Evolutionary conservation across 2,329 filamentous ascomycete genomes (phyloP), one percentile per base, ranked within the genome.

Genomic region (Neofusicoccum sp.): DNA sequence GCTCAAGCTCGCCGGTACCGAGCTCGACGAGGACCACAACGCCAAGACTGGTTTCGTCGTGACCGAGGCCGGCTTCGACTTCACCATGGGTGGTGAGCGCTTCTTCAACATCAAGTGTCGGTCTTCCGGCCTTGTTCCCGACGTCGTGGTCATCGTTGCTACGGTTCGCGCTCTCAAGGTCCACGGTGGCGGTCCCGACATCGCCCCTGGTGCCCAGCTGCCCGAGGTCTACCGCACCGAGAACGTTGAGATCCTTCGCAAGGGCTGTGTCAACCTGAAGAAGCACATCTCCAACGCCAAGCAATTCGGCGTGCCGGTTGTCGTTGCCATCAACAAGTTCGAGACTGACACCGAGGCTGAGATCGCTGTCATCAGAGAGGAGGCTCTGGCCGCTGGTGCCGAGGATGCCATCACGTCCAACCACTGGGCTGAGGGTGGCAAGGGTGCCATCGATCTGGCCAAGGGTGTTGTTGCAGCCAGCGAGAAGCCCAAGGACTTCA

Each of bases 91-190:
- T 65, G 95, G 95, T 65, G 95, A 99, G 83, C 89, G 95, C 57
- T 99, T 99, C 84, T 98, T 99, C 86, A 98, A 99, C 82, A 98
- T 99, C 83, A 99, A 99, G 84, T 98, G 95, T 80, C 89, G 95
- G 63, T 90, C 92, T 8, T 97, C 93, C 5, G 93, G 93, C 26
- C 87, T 99, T 47, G 86, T 91, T 2, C 95, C 95, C 1, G 95
- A 99, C 71, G 91, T 92, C 1, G 93, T 96, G 6, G 91, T 99
- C 45, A 88, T 99, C 62, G 95, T 99, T 38, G 93, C 95, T 26
- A 99, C 95, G 2, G 90, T 99, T 47, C 89, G 95, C 67, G 95
- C 95, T 6, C 83, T 99, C 65, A 99, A 99, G 83, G 93, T 97
- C 3, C 95, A 99, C 76, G 95, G 95, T 58, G 95, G 93, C 61